Conservation (phyloP, 495 filamentous ascomycete species). For the Chaetomium cochliodes region DNA sequence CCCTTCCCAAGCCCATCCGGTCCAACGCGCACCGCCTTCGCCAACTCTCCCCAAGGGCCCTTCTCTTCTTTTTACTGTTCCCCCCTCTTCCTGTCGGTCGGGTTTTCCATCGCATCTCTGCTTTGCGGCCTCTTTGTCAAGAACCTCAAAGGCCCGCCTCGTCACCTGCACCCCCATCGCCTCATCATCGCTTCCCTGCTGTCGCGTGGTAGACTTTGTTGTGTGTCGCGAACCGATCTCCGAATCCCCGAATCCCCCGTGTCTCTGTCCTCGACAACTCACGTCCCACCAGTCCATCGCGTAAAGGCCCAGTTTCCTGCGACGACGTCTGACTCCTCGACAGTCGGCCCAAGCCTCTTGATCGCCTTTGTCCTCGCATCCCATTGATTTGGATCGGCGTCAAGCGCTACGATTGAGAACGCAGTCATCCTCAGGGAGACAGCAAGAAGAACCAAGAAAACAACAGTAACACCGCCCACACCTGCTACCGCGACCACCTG, state of each 20-base stretch:
- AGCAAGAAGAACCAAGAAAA: constrained; percentile 28
- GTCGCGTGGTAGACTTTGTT: constrained; percentile 11
- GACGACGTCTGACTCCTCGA: neutral
- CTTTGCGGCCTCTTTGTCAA: constrained; percentile 27
- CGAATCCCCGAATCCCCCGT: neutral
- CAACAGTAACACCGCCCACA: constrained; percentile 18
- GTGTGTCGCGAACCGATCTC: neutral
- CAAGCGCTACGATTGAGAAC: constrained; percentile 9
- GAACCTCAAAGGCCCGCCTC: neutral
- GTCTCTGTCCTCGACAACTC: neutral
- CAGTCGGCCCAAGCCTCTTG: neutral
- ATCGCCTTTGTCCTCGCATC: constrained; percentile 9
- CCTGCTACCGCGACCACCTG: constrained; percentile 48
- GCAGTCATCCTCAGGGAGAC: constrained; percentile 12
- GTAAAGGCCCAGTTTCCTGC: neutral
- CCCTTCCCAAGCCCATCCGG: constrained; percentile 26
- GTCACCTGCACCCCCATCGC: neutral
- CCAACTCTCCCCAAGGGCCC: constrained; percentile 39
- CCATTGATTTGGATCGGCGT: constrained; percentile 11
- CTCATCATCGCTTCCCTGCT: constrained; percentile 6
- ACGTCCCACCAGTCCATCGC: neutral
- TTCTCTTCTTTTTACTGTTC: constrained; percentile 40
- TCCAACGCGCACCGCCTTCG: constrained; percentile 41
- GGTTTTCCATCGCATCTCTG: constrained; percentile 31
- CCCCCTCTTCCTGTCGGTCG: constrained; percentile 31